Evolutionary conservation across 83 land plant species (phyloP).

Genomic region (Thuja plicata): DNA sequence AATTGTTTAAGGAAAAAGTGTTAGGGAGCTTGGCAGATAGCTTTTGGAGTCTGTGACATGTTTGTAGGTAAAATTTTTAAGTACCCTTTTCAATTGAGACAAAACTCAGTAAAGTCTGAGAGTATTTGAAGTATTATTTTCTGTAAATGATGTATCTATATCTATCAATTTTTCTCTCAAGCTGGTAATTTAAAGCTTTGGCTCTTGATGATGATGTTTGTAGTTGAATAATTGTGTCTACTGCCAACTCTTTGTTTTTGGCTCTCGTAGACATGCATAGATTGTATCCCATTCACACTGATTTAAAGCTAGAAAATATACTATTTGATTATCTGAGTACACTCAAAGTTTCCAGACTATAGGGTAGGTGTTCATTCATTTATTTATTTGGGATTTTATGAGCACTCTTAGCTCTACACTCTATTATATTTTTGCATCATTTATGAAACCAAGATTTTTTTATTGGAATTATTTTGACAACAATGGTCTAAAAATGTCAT

Average conservation of each 20-base stretch:
- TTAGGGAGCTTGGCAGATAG: no score
- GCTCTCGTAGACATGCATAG: constrained; percentile 68
- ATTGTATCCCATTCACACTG: constrained; percentile 66
- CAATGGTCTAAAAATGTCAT: constrained; percentile 16
- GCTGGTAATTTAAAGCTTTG: neutral
- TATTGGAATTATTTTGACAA: neutral
- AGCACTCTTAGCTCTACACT: neutral
- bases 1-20: no score
- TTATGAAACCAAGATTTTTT: neutral
- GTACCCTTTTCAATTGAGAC: neutral
- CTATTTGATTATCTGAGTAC: constrained; percentile 66
- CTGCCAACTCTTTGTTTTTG: neutral
- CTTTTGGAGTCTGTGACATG: constrained; percentile 85
- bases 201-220: neutral
- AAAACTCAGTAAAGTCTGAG: neutral
- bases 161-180: neutral
- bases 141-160: neutral
- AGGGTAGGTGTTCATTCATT: constrained; percentile 27
- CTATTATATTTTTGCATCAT: neutral
- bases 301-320: constrained; percentile 70
- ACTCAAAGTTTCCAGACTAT: constrained; percentile 38
- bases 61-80: constrained; percentile 8
- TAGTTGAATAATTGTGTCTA: neutral
- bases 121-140: neutral
- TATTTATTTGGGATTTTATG: neutral